Percentiles rank a stretch among this genome's conserved stretches.
Conservation (phyloP, 441 rosid genomes). For the Aquilaria agallochum region DNA sequence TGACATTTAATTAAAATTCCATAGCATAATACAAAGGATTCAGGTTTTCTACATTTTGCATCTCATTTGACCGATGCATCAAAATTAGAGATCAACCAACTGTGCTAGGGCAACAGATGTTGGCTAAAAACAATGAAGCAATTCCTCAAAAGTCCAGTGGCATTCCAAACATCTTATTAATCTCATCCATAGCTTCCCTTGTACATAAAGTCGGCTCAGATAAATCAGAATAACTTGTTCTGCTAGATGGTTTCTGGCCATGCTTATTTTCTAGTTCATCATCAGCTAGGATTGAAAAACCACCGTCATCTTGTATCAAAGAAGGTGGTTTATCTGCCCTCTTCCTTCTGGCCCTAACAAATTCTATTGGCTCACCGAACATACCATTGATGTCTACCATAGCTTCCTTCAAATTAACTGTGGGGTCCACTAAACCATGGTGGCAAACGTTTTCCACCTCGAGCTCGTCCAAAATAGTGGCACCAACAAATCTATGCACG, state of each 20-base stretch:
- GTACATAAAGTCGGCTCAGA: conserved; percentile 81
- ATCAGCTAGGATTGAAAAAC: conserved; percentile 76
- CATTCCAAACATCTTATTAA: conserved; percentile 77
- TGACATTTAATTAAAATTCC: too few species aligned
- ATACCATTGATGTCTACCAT: conserved; percentile 93
- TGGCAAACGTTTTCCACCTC: conserved; percentile 90
- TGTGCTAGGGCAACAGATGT: conserved; percentile 9
- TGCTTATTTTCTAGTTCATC: conserved; percentile 47
- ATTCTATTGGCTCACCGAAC: conserved; percentile 97
- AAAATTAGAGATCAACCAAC: background rate
- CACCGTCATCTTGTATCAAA: conserved; percentile 33
- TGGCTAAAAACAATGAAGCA: conserved; percentile 3
- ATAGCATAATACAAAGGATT: too few species aligned
- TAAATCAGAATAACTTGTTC: conserved; percentile 40
- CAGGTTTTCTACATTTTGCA: background rate
- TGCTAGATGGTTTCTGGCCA: conserved; percentile 22
- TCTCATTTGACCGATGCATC: conserved; percentile 5
- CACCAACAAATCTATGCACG: conserved; percentile 82
- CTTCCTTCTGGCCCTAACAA: conserved; percentile 72
- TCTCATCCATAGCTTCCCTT: conserved; percentile 85
- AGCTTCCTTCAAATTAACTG: conserved; percentile 95
- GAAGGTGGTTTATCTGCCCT: conserved; percentile 44
- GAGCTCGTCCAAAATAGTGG: conserved; percentile 78
- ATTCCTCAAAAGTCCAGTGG: conserved; percentile 57
- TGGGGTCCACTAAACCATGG: conserved; percentile 97